Evolutionary conservation across 345 rosid genomes (phyloP), one percentile per base, ranked within the genome.

Genomic region (Heritiera littoralis): DNA sequence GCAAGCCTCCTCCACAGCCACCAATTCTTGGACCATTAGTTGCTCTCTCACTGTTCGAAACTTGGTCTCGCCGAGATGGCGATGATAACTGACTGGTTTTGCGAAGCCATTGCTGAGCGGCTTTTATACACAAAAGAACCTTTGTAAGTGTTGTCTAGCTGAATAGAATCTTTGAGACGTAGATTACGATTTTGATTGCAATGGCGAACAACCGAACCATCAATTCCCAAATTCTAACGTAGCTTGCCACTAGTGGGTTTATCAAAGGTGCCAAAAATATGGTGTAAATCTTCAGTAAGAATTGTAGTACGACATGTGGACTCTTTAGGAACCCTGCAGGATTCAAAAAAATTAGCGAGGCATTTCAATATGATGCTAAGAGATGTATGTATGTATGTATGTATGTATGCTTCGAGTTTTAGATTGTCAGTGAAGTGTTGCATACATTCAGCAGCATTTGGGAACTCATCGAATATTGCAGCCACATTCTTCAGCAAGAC

Each of bases 261-360:
- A 88, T 11, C 54, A 89, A 51, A 15, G 94, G 92, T 60, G 89
- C 92, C 58, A 88, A 17, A 55, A 89, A 38, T 45, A 86, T 48
- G 1, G 63, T 48, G 81, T 90, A 92, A 3, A 86, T 83, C 67
- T 85, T 86, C 46, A 80, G 18, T 66, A 80, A 11, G 81, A 84
- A 52, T 8, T 77, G 88, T 15, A 87, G 40, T 74, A 90, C 76
- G 17, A 83, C 85, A 76, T 86, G 83, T 55, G 89, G 92, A 72
- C 97, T 88, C 81, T 72, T 89, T 56, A 91, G 84, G 81, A 92
- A 87, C 90, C 94, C 98, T 93, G 92, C 81, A 74, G 10, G 38
- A 18, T 66, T 52, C 28, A 46, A 46, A 66, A 6, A 75, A 3
- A 66, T 20, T 8, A 23, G 49, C 64, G 10, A 52, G 20, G 58